Evolutionary conservation across 306 rosid genomes (phyloP), one percentile per base, ranked within the genome.

Genomic region (Argentina anserina): DNA sequence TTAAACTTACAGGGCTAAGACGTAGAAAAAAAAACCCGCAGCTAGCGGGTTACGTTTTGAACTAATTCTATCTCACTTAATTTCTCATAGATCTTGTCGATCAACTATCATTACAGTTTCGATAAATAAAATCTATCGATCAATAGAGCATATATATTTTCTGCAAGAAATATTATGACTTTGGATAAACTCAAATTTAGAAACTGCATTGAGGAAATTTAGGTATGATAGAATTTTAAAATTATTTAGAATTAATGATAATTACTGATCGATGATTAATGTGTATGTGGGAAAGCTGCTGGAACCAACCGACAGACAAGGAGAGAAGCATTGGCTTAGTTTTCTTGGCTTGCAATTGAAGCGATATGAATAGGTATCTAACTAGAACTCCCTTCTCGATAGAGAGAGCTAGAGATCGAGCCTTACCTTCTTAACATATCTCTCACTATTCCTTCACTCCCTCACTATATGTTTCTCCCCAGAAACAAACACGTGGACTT

Each of bases 291-390:
- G 71, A 79, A 72, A 58, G 66, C 76, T 80, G 80, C 71, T 74
- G 73, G 72, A 84, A 86, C 83, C 85, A 83, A 86, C 81, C 88
- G 85, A 90, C 76, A 86, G 61, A 31, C 41, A 79, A 79, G 91
- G 89, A 71, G 89, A 71, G 87, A 84, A 83, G 77, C 87, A 70
- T 78, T 66, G 68, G 80, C 65, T 79, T 80, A 65, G 82, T 82
- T 85, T 90, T 65, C 86, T 82, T 84, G 76, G 82, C 84, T 82
- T 86, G 77, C 87, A 88, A 86, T 70, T 82, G 84, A 82, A 85
- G 81, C 79, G 83, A 92, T 78, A 79, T 80, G 81, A 88, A 90
- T 86, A 86, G 94, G 70, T 81, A 75, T 69, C 69, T 72, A 88
- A 85, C 88, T 78, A 58, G 47, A 59, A 53, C 60, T 55, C 18